A percentile compares a stretch with the other conserved stretches of the same genome.
Conservation (phyloP, 371 early-diverging fungal species). For the Mucor velutinosus region DNA sequence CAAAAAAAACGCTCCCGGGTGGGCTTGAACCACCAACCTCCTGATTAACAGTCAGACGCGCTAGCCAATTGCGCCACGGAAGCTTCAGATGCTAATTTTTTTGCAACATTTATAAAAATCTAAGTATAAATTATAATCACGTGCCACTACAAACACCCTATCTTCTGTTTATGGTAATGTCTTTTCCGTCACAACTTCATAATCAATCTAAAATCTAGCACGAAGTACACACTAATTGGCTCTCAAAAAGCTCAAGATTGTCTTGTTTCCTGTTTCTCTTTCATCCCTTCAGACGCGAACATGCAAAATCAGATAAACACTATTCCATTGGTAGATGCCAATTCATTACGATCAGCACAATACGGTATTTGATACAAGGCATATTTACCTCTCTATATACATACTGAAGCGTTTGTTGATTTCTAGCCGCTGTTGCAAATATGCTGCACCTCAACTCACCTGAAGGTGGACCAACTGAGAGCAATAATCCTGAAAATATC, state of each 20-base stretch:
- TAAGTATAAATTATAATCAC: background rate
- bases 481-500: slow-evolving; percentile 29
- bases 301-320: slow-evolving; percentile 20
- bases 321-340: slow-evolving; percentile 11
- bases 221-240: background rate
- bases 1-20: slow-evolving; percentile 59
- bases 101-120: background rate
- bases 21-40: slow-evolving; percentile 77
- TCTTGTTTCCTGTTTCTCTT: slow-evolving; percentile 3
- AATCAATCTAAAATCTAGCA: background rate
- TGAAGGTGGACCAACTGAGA: slow-evolving; percentile 8
- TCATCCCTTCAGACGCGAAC: background rate
- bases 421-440: slow-evolving; percentile 22
- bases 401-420: background rate
- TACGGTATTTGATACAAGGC: slow-evolving; percentile 11
- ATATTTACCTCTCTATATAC: background rate
- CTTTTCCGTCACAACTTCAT: background rate
- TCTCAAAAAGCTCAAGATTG: background rate
- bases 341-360: slow-evolving; percentile 24
- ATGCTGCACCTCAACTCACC: slow-evolving; percentile 34
- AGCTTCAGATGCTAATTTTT: slow-evolving; percentile 27
- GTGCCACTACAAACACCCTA: background rate
- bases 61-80: slow-evolving; percentile 74
- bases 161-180: too few relatives aligned
- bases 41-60: slow-evolving; percentile 79